Evolutionary conservation across 1,284 basidiomycete species (phyloP).

Genomic region (Fomes fomentarius): DNA sequence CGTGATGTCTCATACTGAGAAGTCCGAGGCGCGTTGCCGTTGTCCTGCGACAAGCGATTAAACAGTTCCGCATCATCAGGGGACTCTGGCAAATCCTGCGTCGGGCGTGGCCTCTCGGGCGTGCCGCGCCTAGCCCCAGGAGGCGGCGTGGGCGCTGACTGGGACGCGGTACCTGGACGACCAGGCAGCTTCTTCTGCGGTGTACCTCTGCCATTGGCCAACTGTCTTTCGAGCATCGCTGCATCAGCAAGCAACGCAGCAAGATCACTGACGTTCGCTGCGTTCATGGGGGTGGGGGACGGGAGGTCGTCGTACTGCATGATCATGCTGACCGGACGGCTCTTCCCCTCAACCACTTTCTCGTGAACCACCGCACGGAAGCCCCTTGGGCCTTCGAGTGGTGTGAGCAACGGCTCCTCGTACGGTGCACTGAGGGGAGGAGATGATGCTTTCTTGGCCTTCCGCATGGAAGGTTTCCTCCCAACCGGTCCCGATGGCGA

Average conservation of each 20-base stretch:
- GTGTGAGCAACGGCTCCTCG: constrained; percentile 26
- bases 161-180: neutral
- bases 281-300: constrained; percentile 19
- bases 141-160: constrained; percentile 6
- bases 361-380: constrained; percentile 37
- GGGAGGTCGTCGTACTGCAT: constrained; percentile 17
- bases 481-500: constrained; percentile 16
- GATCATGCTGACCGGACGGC: constrained; percentile 17
- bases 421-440: constrained; percentile 12
- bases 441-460: constrained; percentile 11
- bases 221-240: constrained; percentile 32
- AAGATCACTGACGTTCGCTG: constrained; percentile 32
- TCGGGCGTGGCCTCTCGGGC: constrained; percentile 16
- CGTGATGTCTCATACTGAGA: constrained; percentile 7
- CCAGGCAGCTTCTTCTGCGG: constrained; percentile 24
- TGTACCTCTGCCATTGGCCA: constrained; percentile 24
- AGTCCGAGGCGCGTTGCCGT: neutral
- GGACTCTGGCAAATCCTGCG: constrained; percentile 25
- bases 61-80: constrained; percentile 18
- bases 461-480: constrained; percentile 14
- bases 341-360: constrained; percentile 29
- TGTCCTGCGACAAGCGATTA: constrained; percentile 13
- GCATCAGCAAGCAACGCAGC: constrained; percentile 32
- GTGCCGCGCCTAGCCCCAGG: constrained; percentile 1
- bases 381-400: constrained; percentile 23